Evolutionary conservation across 1,284 basidiomycete genomes (phyloP).

Genomic region (Cutaneotrichosporon sp.): DNA sequence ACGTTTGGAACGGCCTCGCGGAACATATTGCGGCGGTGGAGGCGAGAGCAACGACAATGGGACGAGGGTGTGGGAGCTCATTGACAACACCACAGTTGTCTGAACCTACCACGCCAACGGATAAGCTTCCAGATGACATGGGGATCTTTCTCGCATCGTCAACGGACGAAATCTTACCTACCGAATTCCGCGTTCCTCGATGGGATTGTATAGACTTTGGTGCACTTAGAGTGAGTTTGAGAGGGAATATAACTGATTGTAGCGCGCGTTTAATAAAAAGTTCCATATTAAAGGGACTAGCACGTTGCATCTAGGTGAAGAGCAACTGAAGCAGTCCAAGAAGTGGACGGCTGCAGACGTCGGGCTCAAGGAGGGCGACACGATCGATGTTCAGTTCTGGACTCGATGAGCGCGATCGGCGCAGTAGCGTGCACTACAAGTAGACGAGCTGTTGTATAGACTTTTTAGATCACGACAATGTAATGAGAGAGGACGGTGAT

Average conservation of each 20-base stretch:
- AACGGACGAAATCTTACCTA: background rate
- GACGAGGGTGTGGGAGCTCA: background rate
- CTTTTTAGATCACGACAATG: background rate
- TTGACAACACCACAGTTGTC: background rate
- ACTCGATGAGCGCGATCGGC: background rate
- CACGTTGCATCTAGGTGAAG: background rate
- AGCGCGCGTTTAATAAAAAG: background rate
- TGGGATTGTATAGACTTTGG: background rate
- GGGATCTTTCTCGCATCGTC: background rate
- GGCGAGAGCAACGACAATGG: background rate
- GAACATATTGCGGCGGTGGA: background rate
- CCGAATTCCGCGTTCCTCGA: background rate
- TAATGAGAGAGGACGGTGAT: background rate
- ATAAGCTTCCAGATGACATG: background rate
- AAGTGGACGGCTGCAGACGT: background rate
- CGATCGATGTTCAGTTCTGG: background rate
- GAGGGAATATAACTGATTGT: background rate
- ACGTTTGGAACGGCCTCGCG: background rate
- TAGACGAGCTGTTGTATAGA: background rate
- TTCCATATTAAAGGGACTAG: background rate
- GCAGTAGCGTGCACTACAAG: background rate
- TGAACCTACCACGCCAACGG: background rate
- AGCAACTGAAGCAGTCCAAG: background rate
- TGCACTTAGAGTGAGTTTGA: background rate
- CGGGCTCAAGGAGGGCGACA: background rate